Base-by-base conservation (phyloP, 345 rosid genomes). In the Acer negundo region DNA sequence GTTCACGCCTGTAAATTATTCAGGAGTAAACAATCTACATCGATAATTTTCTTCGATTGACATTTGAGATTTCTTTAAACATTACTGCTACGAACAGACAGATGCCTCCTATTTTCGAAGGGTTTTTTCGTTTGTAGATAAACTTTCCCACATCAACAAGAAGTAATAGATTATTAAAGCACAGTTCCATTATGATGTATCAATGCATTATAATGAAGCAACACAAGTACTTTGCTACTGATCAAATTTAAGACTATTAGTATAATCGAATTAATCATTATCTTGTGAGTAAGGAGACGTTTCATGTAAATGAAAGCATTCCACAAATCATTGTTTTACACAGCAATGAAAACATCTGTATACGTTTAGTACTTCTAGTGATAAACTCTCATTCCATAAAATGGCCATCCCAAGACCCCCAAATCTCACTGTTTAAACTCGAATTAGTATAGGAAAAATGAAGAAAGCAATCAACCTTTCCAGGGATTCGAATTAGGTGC, bases 1-100 rank as follows among this genome's bases (percentile, higher is more conserved):
- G 89, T 96, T 82, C 22, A 82, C 87, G 40, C 97, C 98, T 95
- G 88, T 82, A 85, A 47, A 59, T 4, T 49, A 66, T 64, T 56
- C 53, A 42, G 4, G 55, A 15, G 15, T 6, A n/a, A 6, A n/a
- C 1, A 58, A 20, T 66, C 55, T 38, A 31, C 10, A 47, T 40
- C 3, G 5, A 64, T 63, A 10, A 10, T 62, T 62, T 10, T 16
- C 55, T 49, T 13, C 17, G 15, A 49, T 53, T 53, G 58, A 53
- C 58, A 53, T 46, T 46, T 46, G 13, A 53, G 55, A 49, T 49
- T 49, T 49, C 15, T 49, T 49, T 49, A 53, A 42, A 53, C 1
- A 16, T 15, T 15, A 15, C 58, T 16, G 7, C 7, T 53, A 53
- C 2, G n/a, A 53, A 16, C 58, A 53, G 58, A 53, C n/a, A 6